Evolutionary conservation across 257 asterid genomes (phyloP).

Genomic region (Primulina eburnea): DNA sequence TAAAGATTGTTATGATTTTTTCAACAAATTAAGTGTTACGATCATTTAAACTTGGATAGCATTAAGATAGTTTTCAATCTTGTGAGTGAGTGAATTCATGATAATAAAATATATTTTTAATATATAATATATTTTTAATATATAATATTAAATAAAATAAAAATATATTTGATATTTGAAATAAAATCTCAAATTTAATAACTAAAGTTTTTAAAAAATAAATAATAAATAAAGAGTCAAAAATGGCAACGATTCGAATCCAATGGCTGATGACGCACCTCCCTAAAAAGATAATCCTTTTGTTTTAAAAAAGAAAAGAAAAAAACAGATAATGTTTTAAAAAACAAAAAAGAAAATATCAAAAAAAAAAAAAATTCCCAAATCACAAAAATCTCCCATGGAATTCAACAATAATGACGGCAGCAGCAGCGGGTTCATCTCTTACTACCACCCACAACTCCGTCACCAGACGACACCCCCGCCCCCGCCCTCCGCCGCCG

Average conservation of each 20-base stretch:
- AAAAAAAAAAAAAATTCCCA: neutral
- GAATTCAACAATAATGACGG: constrained; percentile 48
- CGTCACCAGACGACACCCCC: constrained; percentile 25
- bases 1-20: too few species aligned
- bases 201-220: too few species aligned
- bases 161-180: too few species aligned
- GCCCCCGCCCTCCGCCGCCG: neutral
- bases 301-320: neutral
- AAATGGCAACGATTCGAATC: neutral
- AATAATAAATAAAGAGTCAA: neutral
- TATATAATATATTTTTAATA: too few species aligned
- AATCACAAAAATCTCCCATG: constrained; percentile 24
- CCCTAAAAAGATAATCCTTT: neutral
- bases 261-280: neutral
- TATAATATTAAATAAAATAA: too few species aligned
- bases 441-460: constrained; percentile 42
- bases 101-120: too few species aligned
- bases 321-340: neutral
- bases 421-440: constrained; percentile 42
- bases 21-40: too few species aligned
- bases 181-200: too few species aligned
- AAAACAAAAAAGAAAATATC: neutral
- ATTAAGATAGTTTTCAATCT: too few species aligned
- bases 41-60: too few species aligned
- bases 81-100: too few species aligned